Base-by-base conservation (phyloP, 2,329 filamentous ascomycete species). In the Pseudogymnoascus sp. region DNA sequence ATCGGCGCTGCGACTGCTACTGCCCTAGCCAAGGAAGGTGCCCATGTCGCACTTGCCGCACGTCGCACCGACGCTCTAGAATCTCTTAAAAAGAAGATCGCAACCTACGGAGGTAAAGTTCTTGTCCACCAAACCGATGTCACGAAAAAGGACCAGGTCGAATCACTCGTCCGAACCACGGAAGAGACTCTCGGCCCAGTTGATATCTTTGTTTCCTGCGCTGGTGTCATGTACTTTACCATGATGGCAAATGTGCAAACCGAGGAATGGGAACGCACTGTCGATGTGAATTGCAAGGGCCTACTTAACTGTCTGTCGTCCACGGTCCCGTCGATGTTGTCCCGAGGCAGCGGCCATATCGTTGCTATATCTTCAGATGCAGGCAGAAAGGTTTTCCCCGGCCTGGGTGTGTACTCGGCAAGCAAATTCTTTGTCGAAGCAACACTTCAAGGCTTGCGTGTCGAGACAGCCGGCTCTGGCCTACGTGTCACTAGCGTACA, bases 401-500 rank as follows among this genome's bases (percentile, higher is more conserved):
- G 89, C 0, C 75, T 92, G 10, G 89, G 89, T 58, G 88, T 92
- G 34, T 92, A 92, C 77, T 90, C 86, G 0, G 89, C 86, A 23
- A 87, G 82, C 72, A 92, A 92, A 71, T 90, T 92, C 79, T 92
- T 92, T 69, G 87, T 92, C 59, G 89, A 92, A 71, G 88, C 87
- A 0, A 88, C 88, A 0, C 77, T 92, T n/a, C 88, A 92, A 72
- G 78, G 78, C 30, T 73, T 92, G 65, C 82, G 89, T 7, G 73
- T 92, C 6, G 89, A 92, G 76, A 92, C 88, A 0, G 88, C 85
- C 0, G 87, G 86, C 0, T 81, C 81, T 0, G 89, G 89, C 0
- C 73, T 92, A 56, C 78, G 88, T 1, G 87, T 92, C 38, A 91
- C 88, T 0, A 78, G 81, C 34, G 79, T 92, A 2, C 89, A 92